Conservation (phyloP, 208 protist species). For the Wallacemonas sp. region DNA sequence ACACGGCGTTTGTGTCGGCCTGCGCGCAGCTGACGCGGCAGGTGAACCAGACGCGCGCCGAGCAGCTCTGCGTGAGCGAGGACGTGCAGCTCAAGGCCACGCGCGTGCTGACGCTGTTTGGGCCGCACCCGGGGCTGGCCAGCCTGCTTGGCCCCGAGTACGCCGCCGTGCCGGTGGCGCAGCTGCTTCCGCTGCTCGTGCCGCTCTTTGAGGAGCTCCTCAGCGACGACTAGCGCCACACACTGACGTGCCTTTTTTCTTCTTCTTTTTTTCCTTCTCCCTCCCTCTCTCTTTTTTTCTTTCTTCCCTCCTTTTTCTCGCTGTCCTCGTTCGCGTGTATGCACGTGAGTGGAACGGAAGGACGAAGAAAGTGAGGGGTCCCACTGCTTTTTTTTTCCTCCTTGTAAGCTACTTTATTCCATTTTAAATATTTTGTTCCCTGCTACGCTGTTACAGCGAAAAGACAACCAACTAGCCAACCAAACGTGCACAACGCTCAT, state of each 20-base stretch:
- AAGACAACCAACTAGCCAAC: background rate
- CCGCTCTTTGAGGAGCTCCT: conserved; percentile 39
- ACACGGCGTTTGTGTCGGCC: conserved; percentile 31
- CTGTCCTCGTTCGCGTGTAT: background rate
- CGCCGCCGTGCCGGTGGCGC: conserved; percentile 32
- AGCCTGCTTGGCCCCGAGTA: conserved; percentile 37
- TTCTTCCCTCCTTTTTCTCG: background rate
- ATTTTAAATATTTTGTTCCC: background rate
- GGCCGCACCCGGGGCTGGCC: conserved; percentile 32
- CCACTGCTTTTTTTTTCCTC: background rate
- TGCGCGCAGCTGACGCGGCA: conserved; percentile 39
- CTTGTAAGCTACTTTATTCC: background rate
- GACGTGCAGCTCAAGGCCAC: conserved; percentile 35
- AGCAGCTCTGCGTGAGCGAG: conserved; percentile 21
- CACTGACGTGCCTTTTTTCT: conserved; percentile 23
- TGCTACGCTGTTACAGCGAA: background rate
- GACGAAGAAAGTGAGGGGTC: too few species aligned
- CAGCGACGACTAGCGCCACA: conserved; percentile 13
- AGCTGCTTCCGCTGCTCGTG: conserved; percentile 43
- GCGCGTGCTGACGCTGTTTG: conserved; percentile 31
- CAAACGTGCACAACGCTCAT: background rate
- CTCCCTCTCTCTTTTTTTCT: conserved; percentile 3
- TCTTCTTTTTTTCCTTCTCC: conserved; percentile 1
- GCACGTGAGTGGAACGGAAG: too few species aligned
- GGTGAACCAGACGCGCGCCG: conserved; percentile 27